Conservation (phyloP, 306 rosid genomes). For the Vicia sativa region DNA sequence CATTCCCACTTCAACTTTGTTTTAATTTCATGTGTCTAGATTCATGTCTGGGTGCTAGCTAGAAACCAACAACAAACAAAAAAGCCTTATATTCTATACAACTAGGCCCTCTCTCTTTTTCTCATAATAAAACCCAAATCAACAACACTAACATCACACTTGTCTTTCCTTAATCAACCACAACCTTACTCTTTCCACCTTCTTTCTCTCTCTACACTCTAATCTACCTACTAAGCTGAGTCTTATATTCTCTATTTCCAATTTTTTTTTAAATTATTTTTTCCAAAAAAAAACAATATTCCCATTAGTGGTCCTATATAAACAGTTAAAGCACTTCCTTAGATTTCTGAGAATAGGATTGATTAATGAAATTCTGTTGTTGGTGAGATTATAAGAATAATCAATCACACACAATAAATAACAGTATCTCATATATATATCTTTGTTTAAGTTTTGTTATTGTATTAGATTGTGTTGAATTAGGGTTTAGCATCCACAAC, state of each 20-base stretch:
- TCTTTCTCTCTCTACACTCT: background rate
- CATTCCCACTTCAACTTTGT: constrained; percentile 40
- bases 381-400: constrained; percentile 51
- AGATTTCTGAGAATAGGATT: constrained; percentile 44
- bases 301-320: constrained; percentile 31
- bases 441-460: constrained; percentile 40
- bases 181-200: background rate
- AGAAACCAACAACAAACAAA: constrained; percentile 59
- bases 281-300: background rate
- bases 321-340: constrained; percentile 47
- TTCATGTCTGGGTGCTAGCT: constrained; percentile 70
- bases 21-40: constrained; percentile 47
- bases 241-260: constrained; percentile 4
- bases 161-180: constrained; percentile 30
- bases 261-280: background rate
- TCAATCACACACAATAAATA: constrained; percentile 35
- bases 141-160: constrained; percentile 19
- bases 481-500: constrained; percentile 50
- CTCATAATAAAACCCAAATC: constrained; percentile 3
- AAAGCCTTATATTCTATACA: background rate
- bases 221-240: constrained; percentile 38
- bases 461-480: constrained; percentile 28
- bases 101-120: constrained; percentile 8
- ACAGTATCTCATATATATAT: constrained; percentile 25
- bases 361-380: constrained; percentile 55